Base-by-base conservation (phyloP, 352 stramenopile genomes). In the Phytophthora lateralis region DNA sequence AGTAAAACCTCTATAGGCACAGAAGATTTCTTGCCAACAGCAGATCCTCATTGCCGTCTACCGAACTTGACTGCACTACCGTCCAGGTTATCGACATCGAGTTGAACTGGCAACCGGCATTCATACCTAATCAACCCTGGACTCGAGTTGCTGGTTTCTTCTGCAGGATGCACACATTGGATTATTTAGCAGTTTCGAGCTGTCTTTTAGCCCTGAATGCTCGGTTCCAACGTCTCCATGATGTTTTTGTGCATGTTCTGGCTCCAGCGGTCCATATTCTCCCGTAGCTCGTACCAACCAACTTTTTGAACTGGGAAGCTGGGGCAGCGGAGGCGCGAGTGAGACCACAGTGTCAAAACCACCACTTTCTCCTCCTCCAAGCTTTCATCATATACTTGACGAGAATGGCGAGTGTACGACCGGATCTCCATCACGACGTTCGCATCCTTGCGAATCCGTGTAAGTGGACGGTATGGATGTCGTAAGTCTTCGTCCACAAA, bases 401-500 rank as follows among this genome's bases (percentile, higher is more conserved):
- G 43, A 41, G 32, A 14, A 42, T 41, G 47, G n/a, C 48, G 49
- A 21, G 35, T 35, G 24, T 57, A 54, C 6, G 53, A 20, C 27
- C 35, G 17, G 26, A 65, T 50, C 10, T 69, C 59, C 53, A 69
- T 69, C 6, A 65, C 53, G 6, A 45, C 47, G 29, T 45, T 80
- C 8, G 71, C 53, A 43, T 83, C 75, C 18, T 68, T 67, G 7
- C 75, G 71, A 20, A 74, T 53, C 2, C 75, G 71, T 15, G 62
- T 49, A 15, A 53, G 15, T 0, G 75, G 60, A 8, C 60, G 27
- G 45, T 80, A 83, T 35, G 71, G 75, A 30, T 80, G 49, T 43
- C 69, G 50, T 8, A 78, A 60, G 48, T 83, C 75, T 35, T 66
- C 45, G 48, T 83, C 66, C 14, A 80, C 75, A 17, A 67, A 80